Base-by-base conservation (phyloP, 1,284 basidiomycete species). In the Cystobasidium sp. region DNA sequence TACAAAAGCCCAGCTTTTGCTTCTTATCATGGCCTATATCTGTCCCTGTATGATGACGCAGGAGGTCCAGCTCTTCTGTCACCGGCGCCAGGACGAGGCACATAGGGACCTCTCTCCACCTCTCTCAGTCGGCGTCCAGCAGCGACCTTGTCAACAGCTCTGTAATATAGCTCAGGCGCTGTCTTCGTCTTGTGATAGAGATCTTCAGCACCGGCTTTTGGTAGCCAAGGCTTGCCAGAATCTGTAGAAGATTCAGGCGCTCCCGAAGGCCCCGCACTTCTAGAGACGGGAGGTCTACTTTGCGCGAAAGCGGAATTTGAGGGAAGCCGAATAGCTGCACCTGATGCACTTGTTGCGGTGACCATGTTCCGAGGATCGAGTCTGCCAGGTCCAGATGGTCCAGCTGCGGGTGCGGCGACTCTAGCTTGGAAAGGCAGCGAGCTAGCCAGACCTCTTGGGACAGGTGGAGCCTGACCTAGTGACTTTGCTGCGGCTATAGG, bases 121-220 rank as follows among this genome's bases (percentile, higher is more conserved):
- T 73, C 62, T 9, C 63, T 55, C 51, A 73, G 55, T 59, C 55
- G 52, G 24, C 70, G 62, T 6, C 70, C 70, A 58, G 70, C 70
- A 55, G 62, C 63, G 18, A 73, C 70, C 8, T 43, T 20, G 41
- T 73, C 70, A 10, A 73, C 70, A 47, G 70, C 59, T 44, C 52
- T 65, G 37, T 47, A 73, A 20, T 47, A 73, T 5, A 73, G 43
- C 24, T 66, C 22, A 18, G 70, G 70, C 18, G 41, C 22, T 6
- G 62, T 59, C 20, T 58, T 53, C 1, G 70, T 73, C 6, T 52
- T 61, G 10, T 44, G 44, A 31, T 73, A 73, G 10, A 62, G n/a
- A 16, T 9, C 31, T 41, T 56, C 70, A 41, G 22, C 44, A 4
- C 63, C 63, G n/a, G 44, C 16, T 39, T 62, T 43, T 53, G 70